A percentile compares a stretch with the other conserved stretches of the same genome.
Evolutionary conservation across 2,329 filamentous ascomycete genomes (phyloP).

Genomic region (Alternaria sp.): DNA sequence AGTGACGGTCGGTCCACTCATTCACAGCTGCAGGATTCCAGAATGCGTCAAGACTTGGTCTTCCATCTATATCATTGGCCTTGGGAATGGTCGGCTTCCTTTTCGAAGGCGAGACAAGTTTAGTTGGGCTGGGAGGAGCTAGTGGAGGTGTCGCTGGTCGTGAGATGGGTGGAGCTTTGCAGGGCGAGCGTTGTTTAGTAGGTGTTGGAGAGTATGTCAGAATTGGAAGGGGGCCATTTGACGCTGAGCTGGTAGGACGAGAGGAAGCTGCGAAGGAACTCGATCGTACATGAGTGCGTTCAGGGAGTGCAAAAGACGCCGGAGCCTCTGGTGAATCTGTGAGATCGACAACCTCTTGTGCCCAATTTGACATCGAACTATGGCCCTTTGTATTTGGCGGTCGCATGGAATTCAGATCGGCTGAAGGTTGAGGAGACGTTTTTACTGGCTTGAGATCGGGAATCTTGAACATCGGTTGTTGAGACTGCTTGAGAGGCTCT

Average conservation of each 20-base stretch:
- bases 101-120: constrained; percentile 51
- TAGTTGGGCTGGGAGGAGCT: constrained; percentile 38
- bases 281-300: constrained; percentile 30
- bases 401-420: constrained; percentile 31
- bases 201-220: constrained; percentile 49
- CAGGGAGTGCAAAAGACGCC: constrained; percentile 29
- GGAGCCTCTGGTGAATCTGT: constrained; percentile 39
- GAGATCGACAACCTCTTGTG: constrained; percentile 46
- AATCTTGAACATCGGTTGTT: constrained; percentile 13
- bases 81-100: constrained; percentile 43
- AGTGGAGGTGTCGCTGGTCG: constrained; percentile 46
- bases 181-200: constrained; percentile 44
- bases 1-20: constrained; percentile 48
- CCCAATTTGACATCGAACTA: constrained; percentile 42
- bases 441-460: constrained; percentile 12
- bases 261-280: constrained; percentile 39
- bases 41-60: constrained; percentile 51
- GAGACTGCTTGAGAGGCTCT: constrained; percentile 1
- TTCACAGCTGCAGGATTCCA: constrained; percentile 51
- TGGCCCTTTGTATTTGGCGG: constrained; percentile 38
- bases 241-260: constrained; percentile 43
- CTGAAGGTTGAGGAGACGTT: constrained; percentile 6
- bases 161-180: constrained; percentile 43
- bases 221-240: constrained; percentile 36
- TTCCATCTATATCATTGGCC: constrained; percentile 33